These are phyloP conservation scores for Coemansia sp. DNA, from an alignment of 192 early-diverging fungal genomes.

Conservation along the genomic window DNA sequence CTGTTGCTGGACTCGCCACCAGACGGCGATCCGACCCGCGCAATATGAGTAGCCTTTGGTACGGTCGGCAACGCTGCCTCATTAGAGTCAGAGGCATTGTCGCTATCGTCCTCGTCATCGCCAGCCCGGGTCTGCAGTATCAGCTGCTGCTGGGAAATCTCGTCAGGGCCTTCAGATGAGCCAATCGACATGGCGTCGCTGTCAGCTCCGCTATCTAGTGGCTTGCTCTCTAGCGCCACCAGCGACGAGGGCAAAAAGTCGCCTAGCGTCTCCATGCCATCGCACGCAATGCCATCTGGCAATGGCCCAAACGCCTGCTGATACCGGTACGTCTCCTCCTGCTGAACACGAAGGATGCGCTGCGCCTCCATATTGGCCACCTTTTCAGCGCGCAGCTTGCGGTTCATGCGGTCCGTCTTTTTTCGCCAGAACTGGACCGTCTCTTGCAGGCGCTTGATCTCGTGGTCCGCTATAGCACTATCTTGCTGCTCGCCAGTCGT, in stretches of 20 bases:
- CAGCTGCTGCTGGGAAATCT: not conserved
- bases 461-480: slow-evolving; percentile 13
- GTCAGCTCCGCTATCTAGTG: not conserved
- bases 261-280: slow-evolving; percentile 29
- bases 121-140: not conserved
- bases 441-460: slow-evolving; percentile 36
- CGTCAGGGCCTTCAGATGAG: not conserved
- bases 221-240: not conserved
- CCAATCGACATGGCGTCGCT: slow-evolving; percentile 13
- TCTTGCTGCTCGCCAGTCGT: not conserved
- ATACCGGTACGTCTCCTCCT: slow-evolving; percentile 44
- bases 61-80: not conserved
- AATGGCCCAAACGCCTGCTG: slow-evolving; percentile 37
- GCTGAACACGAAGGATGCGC: slow-evolving; percentile 32
- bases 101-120: not conserved
- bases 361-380: slow-evolving; percentile 17
- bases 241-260: slow-evolving; percentile 20
- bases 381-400: slow-evolving; percentile 39
- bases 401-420: slow-evolving; percentile 35
- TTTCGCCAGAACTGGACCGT: slow-evolving; percentile 43
- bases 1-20: not conserved
- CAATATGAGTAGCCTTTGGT: not conserved
- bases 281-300: slow-evolving; percentile 19
- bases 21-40: not conserved
- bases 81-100: not conserved